Evolutionary conservation across 2,329 filamentous ascomycete species (phyloP).

Genomic region (Alternaria arborescens): DNA sequence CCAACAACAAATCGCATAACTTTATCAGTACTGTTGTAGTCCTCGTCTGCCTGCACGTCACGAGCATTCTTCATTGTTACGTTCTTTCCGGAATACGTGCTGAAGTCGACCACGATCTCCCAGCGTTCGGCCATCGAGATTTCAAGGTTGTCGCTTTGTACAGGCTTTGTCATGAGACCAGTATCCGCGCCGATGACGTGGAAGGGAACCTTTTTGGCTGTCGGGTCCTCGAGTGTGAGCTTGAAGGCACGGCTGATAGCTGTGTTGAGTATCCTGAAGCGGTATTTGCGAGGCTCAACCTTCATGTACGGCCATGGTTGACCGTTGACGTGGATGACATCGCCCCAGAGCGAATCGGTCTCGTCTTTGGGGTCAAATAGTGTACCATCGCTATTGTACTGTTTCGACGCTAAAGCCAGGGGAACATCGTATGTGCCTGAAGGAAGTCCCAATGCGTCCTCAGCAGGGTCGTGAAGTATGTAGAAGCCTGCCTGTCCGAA

Average conservation of each 20-base stretch:
- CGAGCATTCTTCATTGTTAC: conserved; percentile 58
- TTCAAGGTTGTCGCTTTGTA: conserved; percentile 55
- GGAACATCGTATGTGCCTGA: conserved; percentile 64
- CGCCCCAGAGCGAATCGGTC: conserved; percentile 61
- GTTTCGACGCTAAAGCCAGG: conserved; percentile 61
- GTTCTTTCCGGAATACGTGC: conserved; percentile 59
- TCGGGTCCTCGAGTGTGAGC: conserved; percentile 57
- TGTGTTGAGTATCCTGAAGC: conserved; percentile 63
- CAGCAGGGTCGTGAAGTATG: conserved; percentile 62
- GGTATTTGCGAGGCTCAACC: conserved; percentile 69
- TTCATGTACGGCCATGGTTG: conserved; percentile 67
- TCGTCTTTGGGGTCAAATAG: conserved; percentile 61
- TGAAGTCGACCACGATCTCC: conserved; percentile 68
- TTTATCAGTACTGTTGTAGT: conserved; percentile 60
- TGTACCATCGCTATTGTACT: conserved; percentile 63
- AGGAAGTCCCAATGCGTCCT: conserved; percentile 61
- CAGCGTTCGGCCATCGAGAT: conserved; percentile 67
- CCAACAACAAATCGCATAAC: conserved; percentile 59
- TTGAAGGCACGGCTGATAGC: conserved; percentile 55
- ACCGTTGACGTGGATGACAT: conserved; percentile 67
- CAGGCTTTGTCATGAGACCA: conserved; percentile 54
- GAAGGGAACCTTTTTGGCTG: conserved; percentile 57
- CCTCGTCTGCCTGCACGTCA: conserved; percentile 58
- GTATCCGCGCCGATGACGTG: conserved; percentile 65
- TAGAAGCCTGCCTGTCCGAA: conserved; percentile 67